These are phyloP conservation scores for Hypoxylon cercidicola DNA, from an alignment of 495 filamentous ascomycete species.

Conservation along the genomic window DNA sequence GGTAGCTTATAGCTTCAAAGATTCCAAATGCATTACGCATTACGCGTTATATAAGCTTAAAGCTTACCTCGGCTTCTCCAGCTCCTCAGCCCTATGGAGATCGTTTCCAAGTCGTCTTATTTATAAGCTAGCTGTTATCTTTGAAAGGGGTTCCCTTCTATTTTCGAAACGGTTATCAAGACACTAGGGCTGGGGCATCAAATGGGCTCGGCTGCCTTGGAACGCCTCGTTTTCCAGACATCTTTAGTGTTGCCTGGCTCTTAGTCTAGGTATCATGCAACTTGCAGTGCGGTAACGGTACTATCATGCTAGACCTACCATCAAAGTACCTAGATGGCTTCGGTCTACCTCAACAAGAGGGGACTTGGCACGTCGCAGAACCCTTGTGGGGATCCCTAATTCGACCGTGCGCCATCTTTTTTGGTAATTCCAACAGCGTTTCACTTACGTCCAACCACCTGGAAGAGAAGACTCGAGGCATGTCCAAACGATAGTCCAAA, in stretches of 20 bases:
- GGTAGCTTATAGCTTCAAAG: constrained; percentile 3
- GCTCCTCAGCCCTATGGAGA: constrained; percentile 16
- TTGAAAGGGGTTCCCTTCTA: no score
- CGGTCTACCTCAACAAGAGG: constrained; percentile 20
- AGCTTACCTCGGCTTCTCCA: not conserved
- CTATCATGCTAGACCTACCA: constrained; percentile 19
- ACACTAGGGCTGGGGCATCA: constrained; percentile 15
- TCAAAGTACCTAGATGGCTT: not conserved
- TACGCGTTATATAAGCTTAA: constrained; percentile 15
- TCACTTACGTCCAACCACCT: not conserved
- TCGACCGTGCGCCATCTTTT: constrained; percentile 14
- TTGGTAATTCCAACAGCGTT: constrained; percentile 3
- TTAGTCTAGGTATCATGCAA: constrained; percentile 30
- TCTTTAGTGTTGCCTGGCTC: constrained; percentile 10
- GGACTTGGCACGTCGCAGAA: constrained; percentile 38
- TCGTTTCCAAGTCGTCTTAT: not conserved
- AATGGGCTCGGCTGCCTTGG: not conserved
- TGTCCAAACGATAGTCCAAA: constrained; percentile 31
- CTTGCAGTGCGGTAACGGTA: constrained; percentile 20
- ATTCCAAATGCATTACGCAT: constrained; percentile 32
- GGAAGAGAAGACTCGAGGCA: constrained; percentile 21
- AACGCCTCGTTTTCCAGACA: constrained; percentile 20
- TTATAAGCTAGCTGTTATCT: no score
- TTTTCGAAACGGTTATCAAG: not conserved
- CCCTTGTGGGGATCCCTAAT: constrained; percentile 23